Conservation (phyloP, 352 stramenopile genomes). For the Pythium aristosporum region DNA sequence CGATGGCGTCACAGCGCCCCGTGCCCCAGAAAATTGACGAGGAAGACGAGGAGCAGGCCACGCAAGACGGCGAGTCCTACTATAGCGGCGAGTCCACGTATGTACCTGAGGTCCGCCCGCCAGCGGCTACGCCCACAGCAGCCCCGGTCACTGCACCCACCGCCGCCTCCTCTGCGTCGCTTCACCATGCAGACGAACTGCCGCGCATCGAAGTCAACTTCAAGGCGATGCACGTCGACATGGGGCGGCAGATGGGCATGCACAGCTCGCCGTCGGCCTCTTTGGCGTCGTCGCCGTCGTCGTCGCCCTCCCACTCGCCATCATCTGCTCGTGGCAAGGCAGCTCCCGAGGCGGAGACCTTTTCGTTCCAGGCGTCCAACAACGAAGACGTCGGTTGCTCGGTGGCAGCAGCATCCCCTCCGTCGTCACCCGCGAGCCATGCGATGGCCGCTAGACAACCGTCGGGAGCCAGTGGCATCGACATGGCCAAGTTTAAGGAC, state of each 20-base stretch:
- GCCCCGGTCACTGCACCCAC: background rate
- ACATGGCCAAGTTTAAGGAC: constrained; percentile 60
- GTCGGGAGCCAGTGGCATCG: constrained; percentile 30
- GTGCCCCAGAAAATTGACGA: constrained; percentile 47
- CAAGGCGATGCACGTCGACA: constrained; percentile 14
- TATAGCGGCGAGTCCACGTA: constrained; percentile 19
- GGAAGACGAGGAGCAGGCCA: constrained; percentile 43
- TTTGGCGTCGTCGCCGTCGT: constrained; percentile 1
- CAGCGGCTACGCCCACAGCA: background rate
- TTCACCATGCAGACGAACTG: constrained; percentile 1
- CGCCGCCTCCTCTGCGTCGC: background rate
- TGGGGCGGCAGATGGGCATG: background rate
- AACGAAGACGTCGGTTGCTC: constrained; percentile 7
- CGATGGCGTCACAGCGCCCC: background rate
- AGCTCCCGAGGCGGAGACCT: background rate
- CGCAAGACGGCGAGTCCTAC: constrained; percentile 29
- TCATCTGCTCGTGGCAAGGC: constrained; percentile 5
- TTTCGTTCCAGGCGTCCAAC: constrained; percentile 12
- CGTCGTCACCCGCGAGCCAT: background rate
- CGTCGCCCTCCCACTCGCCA: constrained; percentile 13
- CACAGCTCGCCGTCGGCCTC: background rate
- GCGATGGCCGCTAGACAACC: background rate
- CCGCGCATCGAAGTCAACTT: constrained; percentile 22
- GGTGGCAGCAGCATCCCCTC: background rate
- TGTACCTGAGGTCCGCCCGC: background rate